Conservation (phyloP, 83 land plant species). For the Picea abies region DNA sequence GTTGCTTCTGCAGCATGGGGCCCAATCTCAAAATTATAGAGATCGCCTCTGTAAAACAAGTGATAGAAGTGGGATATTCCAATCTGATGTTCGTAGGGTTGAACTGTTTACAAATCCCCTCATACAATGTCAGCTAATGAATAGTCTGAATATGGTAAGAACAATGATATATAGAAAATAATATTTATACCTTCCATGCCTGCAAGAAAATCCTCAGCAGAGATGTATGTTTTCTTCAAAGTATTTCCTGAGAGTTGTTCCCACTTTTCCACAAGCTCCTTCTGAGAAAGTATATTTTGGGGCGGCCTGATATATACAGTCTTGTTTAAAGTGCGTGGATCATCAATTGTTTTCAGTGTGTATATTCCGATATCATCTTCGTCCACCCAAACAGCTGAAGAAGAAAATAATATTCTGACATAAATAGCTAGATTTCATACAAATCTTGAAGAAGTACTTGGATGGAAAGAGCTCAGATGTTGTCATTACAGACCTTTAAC, state of each 20-base stretch:
- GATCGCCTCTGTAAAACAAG: constrained; percentile 19
- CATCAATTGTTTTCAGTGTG: not conserved
- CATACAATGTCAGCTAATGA: constrained; percentile 4
- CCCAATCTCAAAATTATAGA: constrained; percentile 26
- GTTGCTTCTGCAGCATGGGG: constrained; percentile 25
- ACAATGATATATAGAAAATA: not conserved
- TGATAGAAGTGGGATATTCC: not conserved
- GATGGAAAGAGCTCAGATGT: no score
- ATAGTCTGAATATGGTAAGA: not conserved
- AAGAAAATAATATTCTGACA: not conserved
- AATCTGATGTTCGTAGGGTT: not conserved
- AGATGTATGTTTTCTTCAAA: no score
- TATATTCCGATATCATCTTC: not conserved
- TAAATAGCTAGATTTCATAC: not conserved
- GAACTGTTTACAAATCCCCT: constrained; percentile 16
- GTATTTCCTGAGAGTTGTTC: no score
- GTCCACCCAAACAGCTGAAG: constrained; percentile 3
- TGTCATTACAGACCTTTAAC: constrained; percentile 19
- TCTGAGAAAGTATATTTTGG: no score
- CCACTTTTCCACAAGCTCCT: no score
- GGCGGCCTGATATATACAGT: not conserved
- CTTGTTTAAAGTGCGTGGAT: constrained; percentile 17
- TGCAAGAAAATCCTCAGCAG: no score
- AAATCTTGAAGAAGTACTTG: no score
- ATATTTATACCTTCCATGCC: not conserved